These are phyloP conservation scores for Testicularia cyperi DNA, from an alignment of 1,284 basidiomycete species.

Conservation along the genomic window DNA sequence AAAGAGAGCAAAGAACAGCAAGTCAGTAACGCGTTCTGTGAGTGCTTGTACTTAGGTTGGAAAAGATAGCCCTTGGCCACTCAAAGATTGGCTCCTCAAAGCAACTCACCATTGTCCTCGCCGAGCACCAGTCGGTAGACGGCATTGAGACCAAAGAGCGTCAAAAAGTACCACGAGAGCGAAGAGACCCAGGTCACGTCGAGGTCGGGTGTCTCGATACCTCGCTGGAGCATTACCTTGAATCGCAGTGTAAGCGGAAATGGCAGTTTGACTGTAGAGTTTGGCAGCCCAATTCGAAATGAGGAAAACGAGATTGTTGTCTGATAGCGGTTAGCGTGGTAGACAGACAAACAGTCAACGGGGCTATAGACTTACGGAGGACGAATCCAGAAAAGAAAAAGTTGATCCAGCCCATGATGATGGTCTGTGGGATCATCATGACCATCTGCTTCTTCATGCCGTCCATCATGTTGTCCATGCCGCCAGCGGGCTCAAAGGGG, in stretches of 20 bases:
- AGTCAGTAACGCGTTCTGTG: neutral
- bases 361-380: conserved; percentile 72
- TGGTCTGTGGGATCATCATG: conserved; percentile 67
- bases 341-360: no score
- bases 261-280: conserved; percentile 73
- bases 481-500: conserved; percentile 77
- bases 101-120: conserved; percentile 76
- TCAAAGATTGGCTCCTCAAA: neutral
- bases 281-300: no score
- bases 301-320: no score
- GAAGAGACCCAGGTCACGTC: conserved; percentile 99
- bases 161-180: conserved; percentile 98
- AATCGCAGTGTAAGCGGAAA: conserved; percentile 96
- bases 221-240: conserved; percentile 97
- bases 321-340: no score
- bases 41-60: no score
- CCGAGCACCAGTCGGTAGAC: conserved; percentile 91
- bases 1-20: conserved; percentile 1
- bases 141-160: conserved; percentile 95
- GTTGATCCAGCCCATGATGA: conserved; percentile 99
- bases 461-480: conserved; percentile 98
- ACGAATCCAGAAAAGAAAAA: conserved; percentile 99
- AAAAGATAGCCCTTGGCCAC: no score
- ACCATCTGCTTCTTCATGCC: conserved; percentile 99
- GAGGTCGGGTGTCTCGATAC: conserved; percentile 93